Evolutionary conservation across 2,329 filamentous ascomycete species (phyloP), one percentile per base, ranked within the genome.

Genomic region (Pseudogymnoascus sp.): DNA sequence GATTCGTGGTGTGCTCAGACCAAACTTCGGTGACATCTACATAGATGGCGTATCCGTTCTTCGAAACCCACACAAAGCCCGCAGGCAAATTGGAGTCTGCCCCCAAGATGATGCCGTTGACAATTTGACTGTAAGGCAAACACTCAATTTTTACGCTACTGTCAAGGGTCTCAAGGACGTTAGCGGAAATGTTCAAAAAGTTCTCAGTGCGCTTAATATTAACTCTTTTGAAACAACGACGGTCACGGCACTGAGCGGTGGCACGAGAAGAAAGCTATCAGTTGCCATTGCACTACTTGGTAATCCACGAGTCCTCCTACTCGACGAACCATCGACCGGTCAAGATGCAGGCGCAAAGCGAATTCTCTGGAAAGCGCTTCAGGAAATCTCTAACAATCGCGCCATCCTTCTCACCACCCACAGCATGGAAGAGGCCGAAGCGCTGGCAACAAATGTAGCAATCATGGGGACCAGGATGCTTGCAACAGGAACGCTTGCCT

Each of bases 1-100:
- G 65, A 86, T 89, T 65, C 79, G 86, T 65, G 85, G 85, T 14
- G 85, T 88, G 65, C 78, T 85, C 12, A 79, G 78, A 14, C 85
- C 86, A 0, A 76, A 78, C 37, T 75, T 76, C n/a, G 83, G 84
- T 34, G 82, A 86, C 36, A 84, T 89, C 37, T 76, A 83, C 34
- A 82, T 89, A 59, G 82, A 88, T 69, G 78, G 82, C 62, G 78
- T 82, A 14, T 84, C 82, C 7, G 82, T 88, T 64, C 62, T 69
- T 16, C 61, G 63, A 2, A 62, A 69, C 7, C 66, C 67, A 8
- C 69, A 69, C 7, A 70, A 67, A 60, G 64, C 69, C 2, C 38
- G 68, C n/a, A 10, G 67, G 1, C 62, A 69, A 5, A 71, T 75
- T 60, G 72, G 71, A 23, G 72, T 74, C 12, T 75, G 73, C 63